Percentiles rank a stretch among this genome's conserved stretches.
These are phyloP conservation scores for Sporisorium graminicola DNA, from an alignment of 1,284 basidiomycete species.

Conservation along the genomic window DNA sequence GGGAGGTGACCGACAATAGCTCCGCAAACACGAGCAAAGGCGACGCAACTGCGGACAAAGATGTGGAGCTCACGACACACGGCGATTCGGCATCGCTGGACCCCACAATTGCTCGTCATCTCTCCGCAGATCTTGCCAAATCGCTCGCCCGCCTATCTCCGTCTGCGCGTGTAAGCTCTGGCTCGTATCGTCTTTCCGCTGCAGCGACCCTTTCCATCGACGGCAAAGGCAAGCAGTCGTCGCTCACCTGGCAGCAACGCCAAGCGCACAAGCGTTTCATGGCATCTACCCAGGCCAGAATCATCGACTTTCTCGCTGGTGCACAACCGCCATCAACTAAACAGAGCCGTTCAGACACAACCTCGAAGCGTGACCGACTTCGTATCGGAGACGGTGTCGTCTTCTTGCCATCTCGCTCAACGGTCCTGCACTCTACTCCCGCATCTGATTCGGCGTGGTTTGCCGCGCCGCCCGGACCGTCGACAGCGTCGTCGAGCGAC, in stretches of 20 bases:
- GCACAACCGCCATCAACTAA: not conserved
- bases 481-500: not conserved
- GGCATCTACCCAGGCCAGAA: conserved; percentile 13
- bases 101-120: not conserved
- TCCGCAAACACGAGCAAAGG: not conserved
- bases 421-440: not conserved
- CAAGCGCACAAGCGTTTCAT: conserved; percentile 30
- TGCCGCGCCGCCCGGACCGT: not conserved
- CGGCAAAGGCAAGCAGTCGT: conserved; percentile 27
- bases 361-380: not conserved
- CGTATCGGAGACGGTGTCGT: conserved; percentile 20
- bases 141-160: conserved; percentile 7
- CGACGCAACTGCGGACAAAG: not conserved
- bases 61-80: not conserved
- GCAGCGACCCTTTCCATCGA: not conserved
- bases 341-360: not conserved
- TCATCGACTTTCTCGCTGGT: conserved; percentile 5
- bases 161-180: conserved; percentile 4
- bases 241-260: conserved; percentile 24
- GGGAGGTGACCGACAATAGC: not conserved
- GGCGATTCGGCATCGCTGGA: not conserved
- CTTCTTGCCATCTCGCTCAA: conserved; percentile 16
- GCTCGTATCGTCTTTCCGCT: conserved; percentile 19
- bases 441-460: conserved; percentile 15
- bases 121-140: conserved; percentile 16